These are phyloP conservation scores for Cryptococcus sp. DNA, from an alignment of 1,284 basidiomycete genomes.

Conservation along the genomic window DNA sequence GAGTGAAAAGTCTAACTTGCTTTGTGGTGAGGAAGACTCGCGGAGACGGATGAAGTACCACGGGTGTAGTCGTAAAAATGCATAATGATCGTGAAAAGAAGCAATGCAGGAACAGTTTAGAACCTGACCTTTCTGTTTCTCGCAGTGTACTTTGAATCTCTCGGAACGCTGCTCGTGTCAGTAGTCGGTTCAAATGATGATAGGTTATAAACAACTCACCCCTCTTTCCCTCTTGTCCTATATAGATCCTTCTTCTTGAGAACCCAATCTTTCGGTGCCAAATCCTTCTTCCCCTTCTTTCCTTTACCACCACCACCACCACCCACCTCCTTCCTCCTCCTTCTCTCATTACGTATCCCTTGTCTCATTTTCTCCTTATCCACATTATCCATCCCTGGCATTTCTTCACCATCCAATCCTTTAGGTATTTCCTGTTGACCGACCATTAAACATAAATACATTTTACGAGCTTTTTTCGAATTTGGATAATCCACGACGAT, in stretches of 20 bases:
- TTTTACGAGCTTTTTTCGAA: slow-evolving; percentile 87
- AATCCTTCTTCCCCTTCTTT: slow-evolving; percentile 41
- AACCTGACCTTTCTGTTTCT: slow-evolving; percentile 47
- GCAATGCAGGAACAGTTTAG: slow-evolving; percentile 13
- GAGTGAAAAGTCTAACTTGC: too few relatives aligned
- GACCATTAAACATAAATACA: slow-evolving; percentile 83
- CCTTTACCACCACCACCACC: slow-evolving; percentile 22
- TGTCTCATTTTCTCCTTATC: slow-evolving; percentile 61
- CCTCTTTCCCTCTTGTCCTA: slow-evolving; percentile 54
- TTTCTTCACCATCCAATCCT: slow-evolving; percentile 66
- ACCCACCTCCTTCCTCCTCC: slow-evolving; percentile 28
- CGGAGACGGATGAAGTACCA: too few relatives aligned
- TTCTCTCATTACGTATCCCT: slow-evolving; percentile 39
- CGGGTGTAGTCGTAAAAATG: background rate
- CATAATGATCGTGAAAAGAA: background rate
- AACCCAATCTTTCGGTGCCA: slow-evolving; percentile 52
- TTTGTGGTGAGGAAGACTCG: too few relatives aligned
- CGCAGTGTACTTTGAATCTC: slow-evolving; percentile 49
- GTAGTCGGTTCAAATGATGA: background rate
- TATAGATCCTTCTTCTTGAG: slow-evolving; percentile 58
- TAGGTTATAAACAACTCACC: slow-evolving; percentile 23
- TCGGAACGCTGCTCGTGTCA: slow-evolving; percentile 35
- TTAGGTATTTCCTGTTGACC: slow-evolving; percentile 64
- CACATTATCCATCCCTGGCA: slow-evolving; percentile 46
- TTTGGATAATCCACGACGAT: slow-evolving; percentile 96